Evolutionary conservation across 441 rosid genomes (phyloP), one percentile per base, ranked within the genome.

Genomic region (Adansonia grandidieri): DNA sequence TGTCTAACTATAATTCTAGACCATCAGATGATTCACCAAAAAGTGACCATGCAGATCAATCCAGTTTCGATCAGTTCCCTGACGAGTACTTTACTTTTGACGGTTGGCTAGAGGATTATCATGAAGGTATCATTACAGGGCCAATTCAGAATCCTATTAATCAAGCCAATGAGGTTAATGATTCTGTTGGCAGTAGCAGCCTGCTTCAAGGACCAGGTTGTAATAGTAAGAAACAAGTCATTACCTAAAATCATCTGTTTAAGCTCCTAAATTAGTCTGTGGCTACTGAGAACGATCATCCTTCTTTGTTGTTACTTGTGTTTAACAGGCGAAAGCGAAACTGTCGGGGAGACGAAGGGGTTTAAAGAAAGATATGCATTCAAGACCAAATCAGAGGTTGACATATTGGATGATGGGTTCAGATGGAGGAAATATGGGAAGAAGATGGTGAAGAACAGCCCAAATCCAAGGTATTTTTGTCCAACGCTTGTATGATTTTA

Each of bases 371-470:
- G 93, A 78, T 87, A 89, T 78, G 96, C 98, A 47, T 94, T 96
- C 86, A 92, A 85, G 84, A 94, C 97, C 19, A 82, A 82, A 79
- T 90, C 99, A 1, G 97, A 88, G 6, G 85, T 92, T 8, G 99
- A 96, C 78, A 87, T 94, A 79, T 85, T 96, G 37, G 94, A 91
- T 68, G 99, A 95, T 57, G 99, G 99, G 1, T 95, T 66, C 84
- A 95, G 80, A 81, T 95, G 99, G 99, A 91, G 98, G 78, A 96
- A 96, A 79, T 96, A 96, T 70, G 99, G 99, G 47, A 96, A 94
- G 90, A 96, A 96, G 85, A 91, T 91, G 97, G 98, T 96, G 57
- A 96, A 94, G 84, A 90, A 92, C 85, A 96, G 95, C 81, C 93
- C 97, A 10, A 86, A 96, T 73, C 99, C 98, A 17, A 96, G 99